Percentiles rank a stretch among this genome's conserved stretches.
Evolutionary conservation across 78 protist species (phyloP).

Genomic region (Tieghemostelium lacteum): DNA sequence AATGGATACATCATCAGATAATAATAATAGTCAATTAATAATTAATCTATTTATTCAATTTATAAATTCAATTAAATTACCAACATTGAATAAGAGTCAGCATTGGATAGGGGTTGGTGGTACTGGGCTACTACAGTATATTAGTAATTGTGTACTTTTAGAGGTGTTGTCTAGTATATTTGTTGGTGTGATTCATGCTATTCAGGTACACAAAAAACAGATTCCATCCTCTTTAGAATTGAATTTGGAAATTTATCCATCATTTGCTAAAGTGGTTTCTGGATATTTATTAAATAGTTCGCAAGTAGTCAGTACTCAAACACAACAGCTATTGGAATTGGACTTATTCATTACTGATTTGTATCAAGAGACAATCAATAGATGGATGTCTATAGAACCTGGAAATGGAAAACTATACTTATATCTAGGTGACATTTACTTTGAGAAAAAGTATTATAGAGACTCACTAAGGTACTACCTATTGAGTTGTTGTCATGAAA

Average conservation of each 20-base stretch:
- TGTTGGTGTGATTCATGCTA: slow-evolving; percentile 38
- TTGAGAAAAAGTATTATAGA: slow-evolving; percentile 37
- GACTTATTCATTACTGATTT: neutral
- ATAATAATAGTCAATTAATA: neutral
- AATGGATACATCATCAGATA: neutral
- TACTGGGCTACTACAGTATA: slow-evolving; percentile 19
- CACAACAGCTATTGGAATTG: too few species aligned
- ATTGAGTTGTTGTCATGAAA: slow-evolving; percentile 31
- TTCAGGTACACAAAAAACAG: too few species aligned
- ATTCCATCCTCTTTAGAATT: too few species aligned
- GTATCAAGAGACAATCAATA: neutral
- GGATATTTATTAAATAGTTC: too few species aligned
- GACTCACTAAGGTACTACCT: slow-evolving; percentile 52
- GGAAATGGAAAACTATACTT: slow-evolving; percentile 18
- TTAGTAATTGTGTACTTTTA: neutral
- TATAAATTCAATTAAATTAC: neutral
- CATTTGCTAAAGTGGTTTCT: too few species aligned
- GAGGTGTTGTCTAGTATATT: neutral
- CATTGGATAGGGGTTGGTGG: slow-evolving; percentile 11
- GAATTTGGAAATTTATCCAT: too few species aligned
- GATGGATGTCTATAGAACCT: too few species aligned
- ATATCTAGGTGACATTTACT: slow-evolving; percentile 49
- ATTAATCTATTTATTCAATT: neutral
- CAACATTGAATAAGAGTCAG: slow-evolving; percentile 7
- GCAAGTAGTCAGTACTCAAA: too few species aligned